phyloP scores from a whole-genome alignment of 148 eudicot genomes.

The Cornus controversa region DNA sequence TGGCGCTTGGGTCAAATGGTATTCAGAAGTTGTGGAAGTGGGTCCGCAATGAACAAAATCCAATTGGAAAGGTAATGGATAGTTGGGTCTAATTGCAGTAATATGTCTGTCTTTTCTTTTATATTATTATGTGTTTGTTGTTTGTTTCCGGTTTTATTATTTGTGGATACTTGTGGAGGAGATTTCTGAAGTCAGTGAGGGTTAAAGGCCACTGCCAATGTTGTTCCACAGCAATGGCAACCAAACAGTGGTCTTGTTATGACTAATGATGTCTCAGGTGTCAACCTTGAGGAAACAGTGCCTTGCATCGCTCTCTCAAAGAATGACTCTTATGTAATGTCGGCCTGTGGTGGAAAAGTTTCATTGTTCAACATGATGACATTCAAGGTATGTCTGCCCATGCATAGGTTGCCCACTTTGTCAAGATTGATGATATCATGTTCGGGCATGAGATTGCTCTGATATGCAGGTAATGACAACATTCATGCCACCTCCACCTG shows the following conservation, averaged over 20 bases:
- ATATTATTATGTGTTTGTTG: too few species aligned
- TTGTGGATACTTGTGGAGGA: background rate
- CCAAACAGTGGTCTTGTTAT: conserved; percentile 82
- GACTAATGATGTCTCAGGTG: conserved; percentile 74
- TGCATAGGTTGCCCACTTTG: background rate
- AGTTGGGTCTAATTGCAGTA: background rate
- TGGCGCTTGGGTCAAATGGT: conserved; percentile 77
- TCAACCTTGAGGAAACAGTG: conserved; percentile 83
- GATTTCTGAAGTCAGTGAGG: conserved; percentile 15
- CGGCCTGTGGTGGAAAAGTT: conserved; percentile 93
- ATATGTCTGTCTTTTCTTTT: too few species aligned
- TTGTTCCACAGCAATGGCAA: conserved; percentile 80
- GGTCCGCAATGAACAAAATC: conserved; percentile 80
- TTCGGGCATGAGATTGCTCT: conserved; percentile 7
- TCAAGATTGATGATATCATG: background rate
- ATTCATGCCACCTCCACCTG: conserved; percentile 94
- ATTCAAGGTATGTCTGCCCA: conserved; percentile 57
- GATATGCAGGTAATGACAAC: conserved; percentile 80
- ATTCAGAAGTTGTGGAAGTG: conserved; percentile 84
- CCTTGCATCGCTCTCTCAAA: conserved; percentile 96
- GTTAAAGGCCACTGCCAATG: conserved; percentile 76
- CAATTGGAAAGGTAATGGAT: conserved; percentile 66
- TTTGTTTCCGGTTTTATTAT: background rate
- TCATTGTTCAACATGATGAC: conserved; percentile 97
- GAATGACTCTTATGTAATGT: conserved; percentile 96